These are phyloP conservation scores for Suhomyces maxii DNA, from an alignment of 1,139 yeast genomes.

Conservation along the genomic window DNA sequence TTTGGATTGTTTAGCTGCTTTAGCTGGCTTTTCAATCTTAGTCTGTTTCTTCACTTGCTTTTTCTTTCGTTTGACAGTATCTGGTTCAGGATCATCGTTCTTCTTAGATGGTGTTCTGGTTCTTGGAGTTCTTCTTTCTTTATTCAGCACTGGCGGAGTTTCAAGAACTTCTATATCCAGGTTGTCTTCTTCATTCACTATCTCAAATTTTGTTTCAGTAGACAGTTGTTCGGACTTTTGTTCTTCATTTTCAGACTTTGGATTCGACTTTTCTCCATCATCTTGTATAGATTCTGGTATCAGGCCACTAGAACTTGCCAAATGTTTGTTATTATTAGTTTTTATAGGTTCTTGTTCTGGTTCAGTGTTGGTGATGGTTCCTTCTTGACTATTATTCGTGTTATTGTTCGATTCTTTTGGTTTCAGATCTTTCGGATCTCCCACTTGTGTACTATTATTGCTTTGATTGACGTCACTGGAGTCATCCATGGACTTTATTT, in stretches of 20 bases:
- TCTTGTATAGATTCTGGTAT: too few species aligned
- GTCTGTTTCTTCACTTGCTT: neutral
- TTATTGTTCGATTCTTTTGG: neutral
- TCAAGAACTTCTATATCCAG: neutral
- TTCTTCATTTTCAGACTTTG: neutral
- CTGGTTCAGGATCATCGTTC: neutral
- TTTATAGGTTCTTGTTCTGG: too few species aligned
- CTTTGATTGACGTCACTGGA: neutral
- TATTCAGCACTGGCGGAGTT: neutral
- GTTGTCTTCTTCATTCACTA: neutral
- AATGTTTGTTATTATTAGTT: too few species aligned
- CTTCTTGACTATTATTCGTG: neutral
- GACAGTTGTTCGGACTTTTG: neutral
- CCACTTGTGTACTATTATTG: neutral
- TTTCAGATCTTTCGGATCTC: neutral
- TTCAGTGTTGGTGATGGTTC: too few species aligned
- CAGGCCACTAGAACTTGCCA: too few species aligned
- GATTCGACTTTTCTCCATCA: too few species aligned
- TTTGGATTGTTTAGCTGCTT: neutral
- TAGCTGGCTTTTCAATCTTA: constrained; percentile 1
- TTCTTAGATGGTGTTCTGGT: constrained; percentile 5
- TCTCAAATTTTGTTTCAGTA: neutral
- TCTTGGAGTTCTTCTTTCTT: constrained; percentile 2
- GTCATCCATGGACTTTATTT: neutral
- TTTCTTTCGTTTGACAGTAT: neutral